These are phyloP conservation scores for Caloboletus inedulis DNA, from an alignment of 1,284 basidiomycete species.

Conservation along the genomic window DNA sequence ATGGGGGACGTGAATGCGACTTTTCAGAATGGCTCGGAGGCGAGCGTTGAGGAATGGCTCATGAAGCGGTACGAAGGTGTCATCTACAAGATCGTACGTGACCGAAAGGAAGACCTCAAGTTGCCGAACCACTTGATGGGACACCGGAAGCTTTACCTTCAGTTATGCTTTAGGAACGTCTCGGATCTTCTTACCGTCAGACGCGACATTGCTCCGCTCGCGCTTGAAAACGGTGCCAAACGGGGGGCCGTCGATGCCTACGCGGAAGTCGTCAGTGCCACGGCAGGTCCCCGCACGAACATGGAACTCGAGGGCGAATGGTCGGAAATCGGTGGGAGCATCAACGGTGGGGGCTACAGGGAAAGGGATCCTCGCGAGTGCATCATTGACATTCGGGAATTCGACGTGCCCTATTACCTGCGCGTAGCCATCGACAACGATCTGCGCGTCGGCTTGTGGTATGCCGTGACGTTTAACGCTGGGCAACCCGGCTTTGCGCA, in stretches of 20 bases:
- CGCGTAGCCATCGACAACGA: conserved; percentile 99
- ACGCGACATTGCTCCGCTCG: conserved; percentile 87
- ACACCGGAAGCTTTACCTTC: conserved; percentile 83
- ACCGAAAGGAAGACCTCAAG: conserved; percentile 92
- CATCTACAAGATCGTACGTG: conserved; percentile 74
- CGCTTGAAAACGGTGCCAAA: conserved; percentile 88
- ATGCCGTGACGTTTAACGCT: conserved; percentile 79
- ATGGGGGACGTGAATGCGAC: not conserved
- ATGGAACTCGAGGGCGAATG: conserved; percentile 70
- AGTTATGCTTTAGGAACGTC: conserved; percentile 90
- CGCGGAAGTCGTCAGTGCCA: conserved; percentile 91
- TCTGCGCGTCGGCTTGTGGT: conserved; percentile 97
- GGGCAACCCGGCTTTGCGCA: conserved; percentile 77
- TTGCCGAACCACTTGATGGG: conserved; percentile 96
- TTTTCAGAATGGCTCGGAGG: conserved; percentile 78
- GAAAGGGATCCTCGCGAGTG: conserved; percentile 85
- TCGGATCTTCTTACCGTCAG: conserved; percentile 87
- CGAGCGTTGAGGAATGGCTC: conserved; percentile 93
- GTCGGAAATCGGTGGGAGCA: conserved; percentile 48
- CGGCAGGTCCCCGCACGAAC: conserved; percentile 50
- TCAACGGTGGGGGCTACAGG: conserved; percentile 41
- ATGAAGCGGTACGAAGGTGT: conserved; percentile 91
- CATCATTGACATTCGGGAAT: conserved; percentile 94
- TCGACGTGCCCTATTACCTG: conserved; percentile 96
- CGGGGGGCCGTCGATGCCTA: conserved; percentile 96